phyloP scores from a whole-genome alignment of 257 asterid genomes.

The Hygrophila difformis region DNA sequence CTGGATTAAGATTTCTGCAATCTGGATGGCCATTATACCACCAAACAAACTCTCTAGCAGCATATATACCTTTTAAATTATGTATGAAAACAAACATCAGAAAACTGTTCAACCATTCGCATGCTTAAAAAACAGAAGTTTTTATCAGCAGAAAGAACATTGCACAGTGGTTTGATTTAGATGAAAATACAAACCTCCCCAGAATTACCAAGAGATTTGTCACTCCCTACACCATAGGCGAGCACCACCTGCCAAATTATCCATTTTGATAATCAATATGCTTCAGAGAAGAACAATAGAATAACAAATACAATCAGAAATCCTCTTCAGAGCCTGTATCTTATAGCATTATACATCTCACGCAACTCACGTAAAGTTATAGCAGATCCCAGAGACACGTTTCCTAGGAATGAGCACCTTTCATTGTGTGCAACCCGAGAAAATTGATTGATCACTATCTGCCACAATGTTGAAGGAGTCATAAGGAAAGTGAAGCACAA shows the following conservation, averaged over 20 bases:
- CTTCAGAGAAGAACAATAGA: conserved; percentile 1
- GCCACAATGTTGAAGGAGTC: too few relatives aligned
- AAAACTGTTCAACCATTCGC: conserved; percentile 9
- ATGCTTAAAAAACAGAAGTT: conserved; percentile 5
- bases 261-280: background rate
- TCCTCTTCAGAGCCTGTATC: conserved; percentile 13
- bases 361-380: conserved; percentile 72
- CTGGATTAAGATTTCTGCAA: conserved; percentile 61
- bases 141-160: background rate
- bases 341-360: conserved; percentile 71
- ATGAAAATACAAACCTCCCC: conserved; percentile 54
- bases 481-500: too few relatives aligned
- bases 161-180: background rate
- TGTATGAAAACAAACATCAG: conserved; percentile 15
- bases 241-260: conserved; percentile 64
- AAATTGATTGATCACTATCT: conserved; percentile 86
- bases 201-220: conserved; percentile 67
- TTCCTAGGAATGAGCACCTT: conserved; percentile 80
- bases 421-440: conserved; percentile 62
- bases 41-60: conserved; percentile 97
- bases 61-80: conserved; percentile 53
- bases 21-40: conserved; percentile 98
- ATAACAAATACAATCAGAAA: conserved; percentile 4
- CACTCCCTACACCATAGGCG: conserved; percentile 96
- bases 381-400: conserved; percentile 72